These are phyloP conservation scores for Urostyla sp. DNA, from an alignment of 73 alveolate genomes.

Conservation along the genomic window DNA sequence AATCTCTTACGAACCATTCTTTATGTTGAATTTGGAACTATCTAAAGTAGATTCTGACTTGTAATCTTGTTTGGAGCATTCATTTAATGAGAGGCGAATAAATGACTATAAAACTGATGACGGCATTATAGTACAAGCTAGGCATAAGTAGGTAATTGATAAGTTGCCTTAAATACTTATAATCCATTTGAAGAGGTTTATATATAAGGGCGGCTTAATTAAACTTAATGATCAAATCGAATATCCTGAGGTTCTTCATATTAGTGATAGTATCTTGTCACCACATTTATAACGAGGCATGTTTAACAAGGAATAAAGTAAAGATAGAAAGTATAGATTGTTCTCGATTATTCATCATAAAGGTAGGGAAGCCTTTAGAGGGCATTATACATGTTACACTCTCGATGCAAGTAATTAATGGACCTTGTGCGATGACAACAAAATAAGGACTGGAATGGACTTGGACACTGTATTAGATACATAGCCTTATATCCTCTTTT, in stretches of 20 bases:
- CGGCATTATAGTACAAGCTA: slow-evolving; percentile 47
- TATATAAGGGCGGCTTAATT: slow-evolving; percentile 48
- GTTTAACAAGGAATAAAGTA: not conserved
- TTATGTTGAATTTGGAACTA: slow-evolving; percentile 36
- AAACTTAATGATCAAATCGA: slow-evolving; percentile 49
- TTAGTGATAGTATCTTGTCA: slow-evolving; percentile 21
- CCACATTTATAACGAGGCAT: slow-evolving; percentile 15
- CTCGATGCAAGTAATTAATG: slow-evolving; percentile 43
- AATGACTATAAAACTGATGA: slow-evolving; percentile 57
- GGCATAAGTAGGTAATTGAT: slow-evolving; percentile 21
- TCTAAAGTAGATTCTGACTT: slow-evolving; percentile 44
- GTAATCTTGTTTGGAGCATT: slow-evolving; percentile 41
- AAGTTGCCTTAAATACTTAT: slow-evolving; percentile 60
- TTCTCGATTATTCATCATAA: slow-evolving; percentile 50
- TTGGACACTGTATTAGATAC: slow-evolving; percentile 48
- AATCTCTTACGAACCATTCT: slow-evolving; percentile 61
- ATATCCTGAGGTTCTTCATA: slow-evolving; percentile 46
- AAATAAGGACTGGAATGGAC: slow-evolving; percentile 14
- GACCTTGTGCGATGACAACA: slow-evolving; percentile 56
- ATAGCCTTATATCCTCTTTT: slow-evolving; percentile 52
- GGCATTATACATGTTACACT: slow-evolving; percentile 51
- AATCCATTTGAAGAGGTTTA: slow-evolving; percentile 61
- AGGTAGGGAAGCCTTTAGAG: slow-evolving; percentile 52
- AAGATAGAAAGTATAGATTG: slow-evolving; percentile 40
- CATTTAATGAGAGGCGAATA: slow-evolving; percentile 24